Conservation (phyloP, 2,329 filamentous ascomycete species). For the Penicillium janthinellum region DNA sequence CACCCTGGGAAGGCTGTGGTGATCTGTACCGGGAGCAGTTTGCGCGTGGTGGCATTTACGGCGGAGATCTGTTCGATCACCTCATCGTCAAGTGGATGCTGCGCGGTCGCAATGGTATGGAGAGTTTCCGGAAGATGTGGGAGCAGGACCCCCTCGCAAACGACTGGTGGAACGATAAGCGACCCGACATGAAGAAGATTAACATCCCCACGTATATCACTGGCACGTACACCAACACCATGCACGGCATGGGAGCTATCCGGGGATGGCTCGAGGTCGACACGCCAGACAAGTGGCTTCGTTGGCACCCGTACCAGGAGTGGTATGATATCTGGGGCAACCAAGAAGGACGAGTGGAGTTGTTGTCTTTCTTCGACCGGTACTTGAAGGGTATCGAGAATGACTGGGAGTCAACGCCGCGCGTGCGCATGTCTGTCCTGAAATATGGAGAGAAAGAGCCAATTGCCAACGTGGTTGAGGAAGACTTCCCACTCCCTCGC, state of each 20-base stretch:
- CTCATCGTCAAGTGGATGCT: conserved; percentile 44
- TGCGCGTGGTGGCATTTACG: conserved; percentile 44
- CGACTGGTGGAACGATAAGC: conserved; percentile 44
- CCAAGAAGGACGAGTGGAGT: conserved; percentile 39
- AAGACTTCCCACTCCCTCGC: conserved; percentile 39
- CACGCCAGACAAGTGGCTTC: conserved; percentile 49
- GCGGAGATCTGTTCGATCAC: conserved; percentile 44
- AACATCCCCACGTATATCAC: conserved; percentile 35
- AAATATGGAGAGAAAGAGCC: conserved; percentile 37
- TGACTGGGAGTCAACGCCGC: conserved; percentile 51
- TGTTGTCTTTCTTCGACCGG: conserved; percentile 49
- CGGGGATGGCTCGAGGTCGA: conserved; percentile 43
- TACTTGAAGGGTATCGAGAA: conserved; percentile 50
- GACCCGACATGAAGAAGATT: conserved; percentile 36
- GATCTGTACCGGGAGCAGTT: conserved; percentile 54
- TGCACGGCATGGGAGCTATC: conserved; percentile 43
- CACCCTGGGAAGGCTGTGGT: conserved; percentile 51
- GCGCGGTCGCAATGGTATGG: conserved; percentile 37
- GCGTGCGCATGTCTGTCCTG: conserved; percentile 47
- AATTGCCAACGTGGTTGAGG: conserved; percentile 34
- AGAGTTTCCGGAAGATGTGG: conserved; percentile 49
- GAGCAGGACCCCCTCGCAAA: conserved; percentile 37
- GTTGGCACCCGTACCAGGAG: conserved; percentile 45
- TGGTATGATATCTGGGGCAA: conserved; percentile 50
- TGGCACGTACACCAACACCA: conserved; percentile 35